These are phyloP conservation scores for Pseudogymnoascus sp. DNA, from an alignment of 2,329 filamentous ascomycete species.

Conservation along the genomic window DNA sequence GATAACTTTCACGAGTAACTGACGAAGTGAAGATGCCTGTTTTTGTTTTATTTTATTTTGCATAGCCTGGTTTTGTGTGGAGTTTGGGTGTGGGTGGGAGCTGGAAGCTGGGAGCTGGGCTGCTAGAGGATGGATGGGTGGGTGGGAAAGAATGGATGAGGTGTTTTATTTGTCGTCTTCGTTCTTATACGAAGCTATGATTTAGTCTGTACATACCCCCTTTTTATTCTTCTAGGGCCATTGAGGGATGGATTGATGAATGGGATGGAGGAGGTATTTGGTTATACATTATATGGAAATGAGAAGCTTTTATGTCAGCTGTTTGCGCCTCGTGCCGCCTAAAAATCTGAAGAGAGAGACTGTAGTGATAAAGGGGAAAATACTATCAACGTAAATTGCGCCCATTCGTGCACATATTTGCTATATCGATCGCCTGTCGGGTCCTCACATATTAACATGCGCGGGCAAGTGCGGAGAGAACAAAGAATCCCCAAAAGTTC, in stretches of 20 bases:
- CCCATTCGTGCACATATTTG: background rate
- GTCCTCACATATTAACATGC: background rate
- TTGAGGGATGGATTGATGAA: conserved; percentile 1
- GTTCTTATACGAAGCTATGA: conserved; percentile 6
- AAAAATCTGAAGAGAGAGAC: too few relatives aligned
- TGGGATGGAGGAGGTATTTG: conserved; percentile 7
- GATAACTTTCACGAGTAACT: background rate
- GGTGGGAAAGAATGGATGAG: background rate
- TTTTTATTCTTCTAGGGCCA: conserved; percentile 6
- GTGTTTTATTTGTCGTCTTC: conserved; percentile 5
- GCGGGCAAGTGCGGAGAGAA: background rate
- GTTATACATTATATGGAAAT: conserved; percentile 12
- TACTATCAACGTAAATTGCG: too few relatives aligned
- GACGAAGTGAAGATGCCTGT: background rate
- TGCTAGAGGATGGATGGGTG: background rate
- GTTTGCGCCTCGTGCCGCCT: background rate
- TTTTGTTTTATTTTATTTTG: background rate
- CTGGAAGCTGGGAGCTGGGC: conserved; percentile 1
- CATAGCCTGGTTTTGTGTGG: conserved; percentile 12
- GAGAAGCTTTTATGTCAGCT: background rate
- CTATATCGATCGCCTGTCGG: too few relatives aligned
- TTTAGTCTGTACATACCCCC: conserved; percentile 9
- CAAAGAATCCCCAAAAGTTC: background rate
- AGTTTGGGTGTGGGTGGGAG: conserved; percentile 6
- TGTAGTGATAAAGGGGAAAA: too few relatives aligned